phyloP scores from a whole-genome alignment of 202 grass and related monocot genomes.

The Zizania palustris region DNA sequence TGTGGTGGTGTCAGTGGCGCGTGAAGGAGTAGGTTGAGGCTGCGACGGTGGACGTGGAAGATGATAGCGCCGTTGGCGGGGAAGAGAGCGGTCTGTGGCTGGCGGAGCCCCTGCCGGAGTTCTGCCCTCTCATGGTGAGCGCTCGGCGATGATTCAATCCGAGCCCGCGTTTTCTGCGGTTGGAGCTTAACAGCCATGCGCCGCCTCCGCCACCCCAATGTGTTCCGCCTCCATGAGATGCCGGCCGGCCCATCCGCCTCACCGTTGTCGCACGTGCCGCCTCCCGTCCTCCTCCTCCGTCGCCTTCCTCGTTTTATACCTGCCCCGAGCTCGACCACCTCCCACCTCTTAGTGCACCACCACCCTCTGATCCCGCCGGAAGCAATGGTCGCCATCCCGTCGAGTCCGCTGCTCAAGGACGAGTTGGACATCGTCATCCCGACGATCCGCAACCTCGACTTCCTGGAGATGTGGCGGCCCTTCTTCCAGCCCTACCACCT shows the following conservation, averaged over 20 bases:
- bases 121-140: no score
- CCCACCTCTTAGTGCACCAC: not conserved
- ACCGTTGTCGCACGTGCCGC: not conserved
- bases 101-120: no score
- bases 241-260: not conserved
- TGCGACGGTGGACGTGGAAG: no score
- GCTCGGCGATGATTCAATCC: no score
- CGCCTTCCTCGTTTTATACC: conserved; percentile 28
- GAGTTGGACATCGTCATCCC: conserved; percentile 90
- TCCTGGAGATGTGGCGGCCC: conserved; percentile 85
- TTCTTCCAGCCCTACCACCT: conserved; percentile 89
- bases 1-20: no score
- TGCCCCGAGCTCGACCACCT: not conserved
- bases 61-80: no score
- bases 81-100: no score
- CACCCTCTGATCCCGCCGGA: not conserved
- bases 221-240: no score
- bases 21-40: no score
- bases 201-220: no score
- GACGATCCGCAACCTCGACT: conserved; percentile 78
- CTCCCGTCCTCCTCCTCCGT: not conserved
- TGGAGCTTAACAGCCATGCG: no score
- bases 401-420: conserved; percentile 61
- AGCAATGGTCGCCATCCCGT: conserved; percentile 40
- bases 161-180: no score